A percentile compares a stretch with the other conserved stretches of the same genome.
Evolutionary conservation across 2,329 filamentous ascomycete genomes (phyloP).

Genomic region (Neonectria neomacrospora): DNA sequence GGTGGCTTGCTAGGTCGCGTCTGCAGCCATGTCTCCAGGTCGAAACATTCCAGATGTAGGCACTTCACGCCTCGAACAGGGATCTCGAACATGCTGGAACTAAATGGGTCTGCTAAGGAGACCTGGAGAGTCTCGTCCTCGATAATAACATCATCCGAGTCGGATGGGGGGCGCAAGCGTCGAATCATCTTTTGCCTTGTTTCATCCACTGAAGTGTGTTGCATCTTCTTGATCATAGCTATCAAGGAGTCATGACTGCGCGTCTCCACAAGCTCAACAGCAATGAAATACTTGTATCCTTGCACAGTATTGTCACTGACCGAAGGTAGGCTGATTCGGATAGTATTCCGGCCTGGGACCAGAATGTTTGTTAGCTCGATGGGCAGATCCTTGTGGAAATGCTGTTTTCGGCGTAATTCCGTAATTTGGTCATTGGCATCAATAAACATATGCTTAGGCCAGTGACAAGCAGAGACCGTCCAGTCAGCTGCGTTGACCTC

Average conservation of each 20-base stretch:
- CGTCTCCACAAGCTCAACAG: conserved; percentile 75
- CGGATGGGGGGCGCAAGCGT: conserved; percentile 50
- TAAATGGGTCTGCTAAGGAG: conserved; percentile 75
- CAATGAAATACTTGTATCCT: conserved; percentile 64
- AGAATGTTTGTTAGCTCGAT: conserved; percentile 76
- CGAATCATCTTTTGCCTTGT: conserved; percentile 68
- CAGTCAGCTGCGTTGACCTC: conserved; percentile 63
- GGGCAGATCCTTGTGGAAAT: conserved; percentile 80
- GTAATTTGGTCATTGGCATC: conserved; percentile 72
- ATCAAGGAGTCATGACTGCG: conserved; percentile 58
- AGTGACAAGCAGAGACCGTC: conserved; percentile 71
- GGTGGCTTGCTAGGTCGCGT: conserved; percentile 66
- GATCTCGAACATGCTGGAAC: conserved; percentile 69
- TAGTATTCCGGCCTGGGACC: conserved; percentile 66
- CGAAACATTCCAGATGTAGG: conserved; percentile 87
- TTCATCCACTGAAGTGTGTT: conserved; percentile 55
- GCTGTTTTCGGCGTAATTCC: conserved; percentile 71
- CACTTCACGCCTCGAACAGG: conserved; percentile 80
- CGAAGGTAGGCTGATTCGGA: conserved; percentile 62
- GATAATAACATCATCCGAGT: conserved; percentile 70
- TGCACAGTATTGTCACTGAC: conserved; percentile 41
- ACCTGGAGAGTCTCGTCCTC: conserved; percentile 65
- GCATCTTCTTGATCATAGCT: conserved; percentile 50
- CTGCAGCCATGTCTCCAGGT: conserved; percentile 82
- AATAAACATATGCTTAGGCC: conserved; percentile 78